Evolutionary conservation across 305 asterid genomes (phyloP).

Genomic region (Striga hermonthica): DNA sequence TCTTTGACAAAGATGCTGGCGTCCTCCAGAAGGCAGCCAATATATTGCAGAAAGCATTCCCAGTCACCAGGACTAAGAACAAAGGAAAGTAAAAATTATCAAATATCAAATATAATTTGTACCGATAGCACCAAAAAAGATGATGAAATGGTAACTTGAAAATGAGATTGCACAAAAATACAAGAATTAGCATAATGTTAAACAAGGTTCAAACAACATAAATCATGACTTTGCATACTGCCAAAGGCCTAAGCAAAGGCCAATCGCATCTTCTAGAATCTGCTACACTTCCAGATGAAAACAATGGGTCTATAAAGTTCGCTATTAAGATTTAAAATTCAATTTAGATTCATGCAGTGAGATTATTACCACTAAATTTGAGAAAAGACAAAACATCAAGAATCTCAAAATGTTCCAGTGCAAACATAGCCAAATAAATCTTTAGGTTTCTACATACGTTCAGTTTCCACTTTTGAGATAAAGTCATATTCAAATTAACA

Average conservation of each 20-base stretch:
- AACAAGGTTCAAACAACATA: conserved; percentile 14
- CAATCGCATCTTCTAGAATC: conserved; percentile 16
- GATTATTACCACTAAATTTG: background rate
- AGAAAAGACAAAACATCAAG: conserved; percentile 8
- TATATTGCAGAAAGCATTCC: conserved; percentile 82
- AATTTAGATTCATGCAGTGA: conserved; percentile 5
- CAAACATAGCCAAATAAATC: conserved; percentile 17
- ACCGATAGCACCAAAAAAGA: conserved; percentile 20
- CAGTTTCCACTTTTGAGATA: conserved; percentile 22
- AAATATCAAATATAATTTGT: conserved; percentile 15
- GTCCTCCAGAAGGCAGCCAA: conserved; percentile 91
- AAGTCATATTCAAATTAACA: conserved; percentile 2
- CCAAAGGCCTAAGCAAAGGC: conserved; percentile 1
- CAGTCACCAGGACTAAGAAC: conserved; percentile 88
- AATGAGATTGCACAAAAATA: conserved; percentile 25
- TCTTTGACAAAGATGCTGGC: conserved; percentile 50
- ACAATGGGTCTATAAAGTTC: conserved; percentile 8
- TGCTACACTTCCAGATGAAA: conserved; percentile 20
- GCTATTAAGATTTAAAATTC: conserved; percentile 17
- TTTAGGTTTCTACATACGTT: conserved; percentile 3
- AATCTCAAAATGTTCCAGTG: conserved; percentile 2
- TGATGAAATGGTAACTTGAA: background rate
- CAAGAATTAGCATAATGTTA: conserved; percentile 5
- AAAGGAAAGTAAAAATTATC: conserved; percentile 31
- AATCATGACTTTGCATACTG: conserved; percentile 9